Base-by-base conservation (phyloP, 164 flowering plant species). In the Vitis rupestris region DNA sequence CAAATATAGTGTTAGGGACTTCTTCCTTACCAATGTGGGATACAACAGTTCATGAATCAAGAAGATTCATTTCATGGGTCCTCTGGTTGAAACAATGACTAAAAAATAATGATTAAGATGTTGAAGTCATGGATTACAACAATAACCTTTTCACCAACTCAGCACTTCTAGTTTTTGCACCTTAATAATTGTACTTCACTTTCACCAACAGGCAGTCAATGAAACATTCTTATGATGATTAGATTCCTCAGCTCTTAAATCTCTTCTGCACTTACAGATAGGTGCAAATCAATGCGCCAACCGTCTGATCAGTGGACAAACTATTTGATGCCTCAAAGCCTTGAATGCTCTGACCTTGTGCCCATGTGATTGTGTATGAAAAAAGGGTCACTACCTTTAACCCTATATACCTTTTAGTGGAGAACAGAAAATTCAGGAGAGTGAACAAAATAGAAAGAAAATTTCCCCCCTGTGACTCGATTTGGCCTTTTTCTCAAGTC, bases 151-250 rank as follows among this genome's bases (percentile, higher is more conserved):
- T 17, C 44, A 48, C 67, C 65, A 69, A 69, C 60, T 72, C 7
- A n/a, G 27, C 58, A 23, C 29, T 8, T 76, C 76, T 77, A 59
- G 64, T 74, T 69, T 37, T 77, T 70, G 59, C 77, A 58, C 66
- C 79, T 81, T 70, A 75, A 78, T 77, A 80, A 71, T 77, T 53
- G 64, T 69, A 10, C 63, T 54, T 14, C 50, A 31, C 77, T 75
- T 73, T 78, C 62, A 9, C 65, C 67, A 68, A 57, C 77, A 72
- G 54, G 48, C 44, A 72, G 77, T 75, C 76, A 78, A 71, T 14
- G 15, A 60, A 60, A 48, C n/a, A 51, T 66, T 61, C 59, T 37
- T 37, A 48, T 29, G 47, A 50, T 69, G 23, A 68, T 65, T 13
- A 8, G 79, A 69, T 72, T 64, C 76, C 68, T 57, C 50, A 69